Evolutionary conservation across 176 grass and related monocot species (phyloP), one percentile per base, ranked within the genome.

Genomic region (Cenchrus americanus): DNA sequence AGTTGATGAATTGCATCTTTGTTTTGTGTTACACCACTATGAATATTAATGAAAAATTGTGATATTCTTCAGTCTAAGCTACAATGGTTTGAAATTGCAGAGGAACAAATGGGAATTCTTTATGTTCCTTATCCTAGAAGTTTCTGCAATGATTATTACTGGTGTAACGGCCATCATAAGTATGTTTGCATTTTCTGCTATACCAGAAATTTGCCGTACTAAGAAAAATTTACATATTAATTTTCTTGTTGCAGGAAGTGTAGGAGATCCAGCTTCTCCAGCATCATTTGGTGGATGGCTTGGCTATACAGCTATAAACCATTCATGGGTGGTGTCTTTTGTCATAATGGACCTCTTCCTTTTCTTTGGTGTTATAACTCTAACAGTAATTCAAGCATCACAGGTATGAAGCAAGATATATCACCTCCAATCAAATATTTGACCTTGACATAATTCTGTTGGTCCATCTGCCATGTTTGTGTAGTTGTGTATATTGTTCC

Each of bases 71-170:
- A n/a, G 64, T 82, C 37, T 75, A 79, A 85, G 64, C 51, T 82
- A 66, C 48, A 26, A 12, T 81, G 62, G 67, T 53, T 91, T 84
- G 40, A 69, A 90, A 83, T 81, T 86, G 77, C 91, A 98, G 96
- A 92, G 78, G 74, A 98, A 98, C 76, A 98, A 98, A 86, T 93
- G 96, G 96, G 96, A 95, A 66, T 98, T 98, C 72, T 92, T 98
- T 84, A 95, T 95, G 91, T 94, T 98, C 81, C 93, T 95, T 63
- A 63, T 93, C 74, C 87, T 93, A 55, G 96, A 98, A 98, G 91
- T 95, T 85, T 95, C 87, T 80, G 96, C 96, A 15, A 98, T 95
- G 96, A 94, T 98, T 48, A 83, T 98, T 90, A 95, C 96, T 87
- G 96, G 93, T 87, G 78, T 66, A 75, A 80, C 92, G 26, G 82